Conservation (phyloP, 2,329 filamentous ascomycete species). For the Neofusicoccum laricinum region DNA sequence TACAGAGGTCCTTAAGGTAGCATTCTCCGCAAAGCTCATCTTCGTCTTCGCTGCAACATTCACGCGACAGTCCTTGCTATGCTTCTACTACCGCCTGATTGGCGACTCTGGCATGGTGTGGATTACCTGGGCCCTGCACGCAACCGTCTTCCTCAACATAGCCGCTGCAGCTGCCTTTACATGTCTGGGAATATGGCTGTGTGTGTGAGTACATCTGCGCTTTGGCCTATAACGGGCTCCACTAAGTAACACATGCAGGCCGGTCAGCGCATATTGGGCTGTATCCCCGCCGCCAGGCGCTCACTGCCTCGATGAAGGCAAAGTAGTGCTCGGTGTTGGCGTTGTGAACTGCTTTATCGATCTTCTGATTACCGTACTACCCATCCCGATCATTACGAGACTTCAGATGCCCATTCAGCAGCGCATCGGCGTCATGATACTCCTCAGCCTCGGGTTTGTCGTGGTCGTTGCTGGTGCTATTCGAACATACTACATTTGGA, state of each 20-base stretch:
- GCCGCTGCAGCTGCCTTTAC: conserved; percentile 39
- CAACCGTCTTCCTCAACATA: conserved; percentile 36
- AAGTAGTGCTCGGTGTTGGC: conserved; percentile 37
- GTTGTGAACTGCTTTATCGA: conserved; percentile 45
- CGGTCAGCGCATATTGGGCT: conserved; percentile 43
- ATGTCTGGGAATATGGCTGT: conserved; percentile 38
- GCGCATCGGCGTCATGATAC: conserved; percentile 37
- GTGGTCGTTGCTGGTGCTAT: conserved; percentile 43
- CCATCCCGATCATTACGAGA: conserved; percentile 43
- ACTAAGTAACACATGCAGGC: conserved; percentile 22
- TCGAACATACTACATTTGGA: conserved; percentile 45
- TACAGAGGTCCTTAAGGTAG: conserved; percentile 33
- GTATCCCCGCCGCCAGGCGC: conserved; percentile 29
- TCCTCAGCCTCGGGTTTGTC: conserved; percentile 42
- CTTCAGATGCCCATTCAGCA: conserved; percentile 43
- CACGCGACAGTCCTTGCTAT: conserved; percentile 43
- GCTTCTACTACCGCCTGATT: conserved; percentile 47
- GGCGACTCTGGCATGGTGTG: conserved; percentile 37
- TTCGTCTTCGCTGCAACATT: conserved; percentile 43
- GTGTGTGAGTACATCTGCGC: conserved; percentile 24
- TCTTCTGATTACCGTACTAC: conserved; percentile 40
- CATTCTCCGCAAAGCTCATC: conserved; percentile 41
- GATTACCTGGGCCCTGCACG: conserved; percentile 41
- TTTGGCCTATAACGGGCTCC: background rate
- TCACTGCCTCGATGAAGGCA: conserved; percentile 43